Percentiles rank a stretch among this genome's conserved stretches.
Evolutionary conservation across 2,329 filamentous ascomycete species (phyloP).

Genomic region (Ascochyta viciae-villosae): DNA sequence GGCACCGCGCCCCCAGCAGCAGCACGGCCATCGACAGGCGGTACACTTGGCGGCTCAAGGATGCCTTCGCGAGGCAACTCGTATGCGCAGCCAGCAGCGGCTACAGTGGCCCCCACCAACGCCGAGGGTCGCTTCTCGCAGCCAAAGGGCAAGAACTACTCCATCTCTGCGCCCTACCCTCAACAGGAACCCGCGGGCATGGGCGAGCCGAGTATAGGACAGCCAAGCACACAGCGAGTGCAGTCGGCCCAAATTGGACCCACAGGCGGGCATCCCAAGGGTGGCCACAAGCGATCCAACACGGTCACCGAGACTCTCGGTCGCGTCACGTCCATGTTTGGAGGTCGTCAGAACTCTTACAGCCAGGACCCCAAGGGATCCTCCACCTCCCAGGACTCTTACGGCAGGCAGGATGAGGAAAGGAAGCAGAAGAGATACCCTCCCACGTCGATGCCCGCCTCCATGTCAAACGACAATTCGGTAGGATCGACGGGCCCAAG

Average conservation of each 20-base stretch:
- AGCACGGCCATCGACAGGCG: slow-evolving; percentile 77
- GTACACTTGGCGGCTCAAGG: slow-evolving; percentile 69
- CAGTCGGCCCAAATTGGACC: slow-evolving; percentile 58
- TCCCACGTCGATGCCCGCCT: slow-evolving; percentile 86
- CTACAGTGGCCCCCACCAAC: slow-evolving; percentile 86
- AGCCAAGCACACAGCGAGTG: slow-evolving; percentile 62
- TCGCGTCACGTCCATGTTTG: slow-evolving; percentile 81
- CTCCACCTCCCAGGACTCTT: slow-evolving; percentile 56
- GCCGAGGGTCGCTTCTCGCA: slow-evolving; percentile 90
- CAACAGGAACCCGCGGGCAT: slow-evolving; percentile 52
- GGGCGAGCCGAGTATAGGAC: slow-evolving; percentile 61
- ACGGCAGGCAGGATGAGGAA: slow-evolving; percentile 46
- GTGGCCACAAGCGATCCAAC: slow-evolving; percentile 69
- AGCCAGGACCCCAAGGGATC: slow-evolving; percentile 40
- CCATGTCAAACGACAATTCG: slow-evolving; percentile 67
- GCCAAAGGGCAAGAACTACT: slow-evolving; percentile 70
- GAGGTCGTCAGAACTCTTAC: slow-evolving; percentile 55
- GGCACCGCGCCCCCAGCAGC: slow-evolving; percentile 52
- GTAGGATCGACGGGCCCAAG: slow-evolving; percentile 41
- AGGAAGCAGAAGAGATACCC: slow-evolving; percentile 79
- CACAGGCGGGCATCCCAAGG: slow-evolving; percentile 29
- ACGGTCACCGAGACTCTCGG: slow-evolving; percentile 78
- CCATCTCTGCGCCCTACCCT: slow-evolving; percentile 71
- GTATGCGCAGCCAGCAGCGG: slow-evolving; percentile 88
- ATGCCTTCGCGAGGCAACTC: slow-evolving; percentile 77